Evolutionary conservation across 176 grass and related monocot species (phyloP).

Genomic region (Chrysopogon serrulatus): DNA sequence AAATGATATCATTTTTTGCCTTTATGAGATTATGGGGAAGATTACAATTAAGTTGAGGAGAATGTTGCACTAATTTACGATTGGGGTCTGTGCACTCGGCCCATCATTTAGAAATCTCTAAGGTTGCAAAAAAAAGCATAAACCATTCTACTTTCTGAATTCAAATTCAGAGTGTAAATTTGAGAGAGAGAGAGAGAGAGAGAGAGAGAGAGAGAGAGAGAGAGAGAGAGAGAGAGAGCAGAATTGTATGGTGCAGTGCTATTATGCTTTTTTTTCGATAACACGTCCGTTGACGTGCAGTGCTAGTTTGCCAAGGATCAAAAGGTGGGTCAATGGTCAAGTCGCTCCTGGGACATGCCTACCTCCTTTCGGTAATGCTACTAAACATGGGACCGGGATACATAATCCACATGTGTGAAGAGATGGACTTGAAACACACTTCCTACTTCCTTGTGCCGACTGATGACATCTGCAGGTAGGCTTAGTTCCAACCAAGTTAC

Average conservation of each 20-base stretch:
- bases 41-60: neutral
- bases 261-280: too few species aligned
- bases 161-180: neutral
- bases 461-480: slow-evolving; percentile 20
- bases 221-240: neutral
- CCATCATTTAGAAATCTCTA: neutral
- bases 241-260: neutral
- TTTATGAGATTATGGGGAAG: neutral
- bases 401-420: neutral
- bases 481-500: slow-evolving; percentile 25
- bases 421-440: neutral
- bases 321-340: neutral
- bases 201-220: neutral
- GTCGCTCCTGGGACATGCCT: neutral
- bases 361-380: neutral
- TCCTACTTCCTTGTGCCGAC: neutral
- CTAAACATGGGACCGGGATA: neutral
- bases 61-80: neutral
- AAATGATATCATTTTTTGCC: neutral
- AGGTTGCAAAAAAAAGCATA: neutral
- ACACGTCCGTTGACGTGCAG: too few species aligned
- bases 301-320: neutral
- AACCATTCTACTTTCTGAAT: neutral
- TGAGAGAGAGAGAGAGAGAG: neutral
- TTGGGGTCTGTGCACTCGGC: too few species aligned